Base-by-base conservation (phyloP, 495 filamentous ascomycete genomes). In the Trypethelium eluteriae region DNA sequence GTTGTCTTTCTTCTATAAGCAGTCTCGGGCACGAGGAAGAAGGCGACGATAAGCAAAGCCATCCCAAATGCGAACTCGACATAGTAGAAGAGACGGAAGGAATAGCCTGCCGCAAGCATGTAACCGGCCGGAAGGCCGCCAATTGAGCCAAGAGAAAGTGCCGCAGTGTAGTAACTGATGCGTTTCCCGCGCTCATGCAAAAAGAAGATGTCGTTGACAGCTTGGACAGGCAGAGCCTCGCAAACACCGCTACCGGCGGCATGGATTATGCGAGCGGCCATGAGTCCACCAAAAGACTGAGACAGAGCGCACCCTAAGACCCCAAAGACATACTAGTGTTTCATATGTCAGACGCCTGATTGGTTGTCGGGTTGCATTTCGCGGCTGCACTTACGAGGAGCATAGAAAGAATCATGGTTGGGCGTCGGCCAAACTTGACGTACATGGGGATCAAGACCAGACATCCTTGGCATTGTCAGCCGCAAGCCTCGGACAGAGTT, bases 131-230 rank as follows among this genome's bases (percentile, higher is more conserved):
- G 85, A 0, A 88, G 73, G 0, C 83, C 81, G 2, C 84, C 84
- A 16, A 83, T 84, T 0, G 83, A 75, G 16, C 85, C 84, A 38
- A 85, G 76, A 69, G 84, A 87, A 39, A 87, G 82, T 65, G 80
- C 83, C 11, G 86, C 85, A 80, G 65, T 69, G 65, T 71, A 71
- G 59, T 67, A 69, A 39, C 70, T 68, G 38, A 71, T 65, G 49
- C 67, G 69, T 49, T 46, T 69, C 14, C 70, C 70, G 2, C 70
- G 70, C 39, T 71, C 65, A 63, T 70, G 64, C 39, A 72, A 32
- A 73, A 83, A 88, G 74, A 88, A 88, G 65, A 88, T 85, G 67
- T 88, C 85, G 68, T 88, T 88, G 7, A 86, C 85, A 2, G 87
- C 69, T 68, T 87, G 84, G 4, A 88, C 85, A 0, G 84, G 85